A percentile compares a stretch with the other conserved stretches of the same genome.
These are phyloP conservation scores for Leishmania aethiopica DNA, from an alignment of 208 protist species.

Conservation along the genomic window DNA sequence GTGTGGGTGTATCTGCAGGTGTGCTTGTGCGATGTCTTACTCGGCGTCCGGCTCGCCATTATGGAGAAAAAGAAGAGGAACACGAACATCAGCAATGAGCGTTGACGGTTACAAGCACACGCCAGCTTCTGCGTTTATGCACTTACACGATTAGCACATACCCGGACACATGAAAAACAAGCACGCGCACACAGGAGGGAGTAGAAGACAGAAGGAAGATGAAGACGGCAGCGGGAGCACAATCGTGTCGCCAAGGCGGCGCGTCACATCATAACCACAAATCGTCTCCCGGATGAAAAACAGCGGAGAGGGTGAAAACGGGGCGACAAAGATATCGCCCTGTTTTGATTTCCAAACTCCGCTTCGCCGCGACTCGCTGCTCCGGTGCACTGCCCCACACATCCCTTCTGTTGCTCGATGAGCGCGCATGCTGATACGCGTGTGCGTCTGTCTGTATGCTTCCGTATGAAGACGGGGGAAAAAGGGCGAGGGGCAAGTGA, in stretches of 20 bases:
- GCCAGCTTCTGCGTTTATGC: neutral
- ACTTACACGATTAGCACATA: conserved; percentile 3
- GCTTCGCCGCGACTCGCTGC: neutral
- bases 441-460: neutral
- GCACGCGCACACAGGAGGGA: neutral
- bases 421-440: neutral
- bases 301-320: neutral
- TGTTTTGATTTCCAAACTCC: neutral
- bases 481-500: neutral
- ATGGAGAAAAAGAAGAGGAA: neutral
- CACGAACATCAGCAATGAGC: neutral
- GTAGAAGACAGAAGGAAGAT: neutral
- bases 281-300: neutral
- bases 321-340: neutral
- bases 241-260: neutral
- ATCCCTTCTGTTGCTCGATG: neutral
- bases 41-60: neutral
- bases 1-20: neutral
- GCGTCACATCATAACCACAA: neutral
- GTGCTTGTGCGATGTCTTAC: neutral
- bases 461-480: neutral
- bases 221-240: neutral
- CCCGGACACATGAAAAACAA: neutral
- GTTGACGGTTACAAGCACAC: neutral
- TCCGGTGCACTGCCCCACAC: neutral